phyloP scores from a whole-genome alignment of 202 grass and related monocot genomes.

The Brachypodium distachyon region DNA sequence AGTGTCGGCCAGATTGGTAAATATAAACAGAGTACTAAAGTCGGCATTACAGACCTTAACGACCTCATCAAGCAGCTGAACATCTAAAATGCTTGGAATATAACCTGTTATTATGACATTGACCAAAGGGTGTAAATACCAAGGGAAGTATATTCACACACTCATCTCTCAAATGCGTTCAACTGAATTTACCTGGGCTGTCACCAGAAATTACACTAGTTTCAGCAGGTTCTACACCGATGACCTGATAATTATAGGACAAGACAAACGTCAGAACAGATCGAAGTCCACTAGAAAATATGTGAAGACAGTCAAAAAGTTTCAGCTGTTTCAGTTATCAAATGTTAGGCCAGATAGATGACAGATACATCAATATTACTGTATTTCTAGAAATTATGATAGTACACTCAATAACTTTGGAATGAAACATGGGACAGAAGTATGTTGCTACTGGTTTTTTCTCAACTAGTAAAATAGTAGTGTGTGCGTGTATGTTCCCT shows the following conservation, averaged over 20 bases:
- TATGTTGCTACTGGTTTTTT: not conserved
- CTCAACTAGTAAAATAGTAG: not conserved
- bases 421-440: not conserved
- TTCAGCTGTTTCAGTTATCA: not conserved
- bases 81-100: slow-evolving; percentile 86
- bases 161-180: not conserved
- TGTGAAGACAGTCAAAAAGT: not conserved
- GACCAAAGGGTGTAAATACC: slow-evolving; percentile 13
- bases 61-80: slow-evolving; percentile 90
- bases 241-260: slow-evolving; percentile 43
- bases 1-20: not conserved
- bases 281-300: not conserved
- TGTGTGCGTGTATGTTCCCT: not conserved
- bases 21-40: slow-evolving; percentile 21
- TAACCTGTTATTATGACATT: slow-evolving; percentile 49
- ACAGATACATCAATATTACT: not conserved
- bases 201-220: slow-evolving; percentile 80
- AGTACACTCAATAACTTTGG: not conserved
- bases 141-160: not conserved
- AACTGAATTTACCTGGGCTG: slow-evolving; percentile 49
- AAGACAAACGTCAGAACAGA: not conserved
- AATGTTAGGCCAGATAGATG: slow-evolving; percentile 2
- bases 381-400: not conserved
- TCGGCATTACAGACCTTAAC: slow-evolving; percentile 63
- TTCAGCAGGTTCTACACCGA: slow-evolving; percentile 95